A percentile compares a stretch with the other conserved stretches of the same genome.
phyloP scores from a whole-genome alignment of 805 yeast genomes.

The Maudiozyma saulgeensis region DNA sequence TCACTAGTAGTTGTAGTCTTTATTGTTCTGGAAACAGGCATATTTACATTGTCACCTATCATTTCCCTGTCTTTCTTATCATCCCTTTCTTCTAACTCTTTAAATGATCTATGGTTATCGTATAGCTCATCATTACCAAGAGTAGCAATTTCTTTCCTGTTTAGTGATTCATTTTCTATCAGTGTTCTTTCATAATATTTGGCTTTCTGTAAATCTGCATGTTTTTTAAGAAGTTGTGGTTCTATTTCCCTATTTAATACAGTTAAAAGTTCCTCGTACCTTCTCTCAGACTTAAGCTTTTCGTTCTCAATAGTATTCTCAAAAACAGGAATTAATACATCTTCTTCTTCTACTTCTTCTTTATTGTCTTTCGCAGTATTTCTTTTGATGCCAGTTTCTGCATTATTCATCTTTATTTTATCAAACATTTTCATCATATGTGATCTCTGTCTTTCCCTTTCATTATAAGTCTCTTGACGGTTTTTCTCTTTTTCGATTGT shows the following conservation, averaged over 20 bases:
- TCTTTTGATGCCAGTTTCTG: background rate
- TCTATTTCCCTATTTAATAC: conserved; percentile 10
- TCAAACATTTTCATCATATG: conserved; percentile 23
- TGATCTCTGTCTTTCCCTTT: conserved; percentile 17
- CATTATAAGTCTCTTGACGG: conserved; percentile 32
- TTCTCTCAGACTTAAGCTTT: conserved; percentile 9
- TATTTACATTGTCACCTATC: conserved; percentile 1
- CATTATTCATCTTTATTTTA: conserved; percentile 15
- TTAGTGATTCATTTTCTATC: conserved; percentile 10
- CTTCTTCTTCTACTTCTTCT: conserved; percentile 5
- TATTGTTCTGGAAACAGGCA: background rate
- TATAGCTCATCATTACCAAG: conserved; percentile 17
- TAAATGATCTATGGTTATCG: conserved; percentile 22
- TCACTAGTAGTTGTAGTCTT: background rate
- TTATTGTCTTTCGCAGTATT: conserved; percentile 12
- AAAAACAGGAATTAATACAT: background rate
- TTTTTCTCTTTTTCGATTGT: conserved; percentile 43
- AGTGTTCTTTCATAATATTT: conserved; percentile 12
- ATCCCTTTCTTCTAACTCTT: conserved; percentile 12
- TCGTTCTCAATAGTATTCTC: conserved; percentile 10
- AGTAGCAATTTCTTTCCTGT: conserved; percentile 19
- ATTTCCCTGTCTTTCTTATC: conserved; percentile 13
- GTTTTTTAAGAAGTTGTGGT: conserved; percentile 12
- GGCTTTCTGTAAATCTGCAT: conserved; percentile 9
- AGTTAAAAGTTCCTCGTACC: conserved; percentile 12